Percentiles rank a stretch among this genome's conserved stretches.
phyloP scores from a whole-genome alignment of 2,329 filamentous ascomycete genomes.

The Ascochyta rabiei region DNA sequence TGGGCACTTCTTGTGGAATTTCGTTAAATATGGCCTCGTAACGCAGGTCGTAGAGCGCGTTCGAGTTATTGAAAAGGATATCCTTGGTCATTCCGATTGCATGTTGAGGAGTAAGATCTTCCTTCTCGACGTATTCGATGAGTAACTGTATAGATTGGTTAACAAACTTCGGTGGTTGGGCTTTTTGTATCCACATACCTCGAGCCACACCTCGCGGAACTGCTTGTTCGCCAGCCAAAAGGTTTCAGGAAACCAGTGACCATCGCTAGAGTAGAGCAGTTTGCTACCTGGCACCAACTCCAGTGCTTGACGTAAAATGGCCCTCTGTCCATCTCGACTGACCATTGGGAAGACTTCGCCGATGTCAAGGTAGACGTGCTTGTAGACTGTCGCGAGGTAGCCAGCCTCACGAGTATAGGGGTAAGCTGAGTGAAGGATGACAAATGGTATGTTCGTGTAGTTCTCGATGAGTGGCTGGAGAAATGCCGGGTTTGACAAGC shows the following conservation, averaged over 20 bases:
- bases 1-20: conserved; percentile 17
- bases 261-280: conserved; percentile 80
- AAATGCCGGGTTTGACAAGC: conserved; percentile 74
- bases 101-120: conserved; percentile 65
- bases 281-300: conserved; percentile 78
- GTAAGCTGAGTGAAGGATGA: conserved; percentile 81
- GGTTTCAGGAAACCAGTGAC: conserved; percentile 79
- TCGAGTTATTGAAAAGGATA: conserved; percentile 78
- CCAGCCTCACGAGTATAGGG: conserved; percentile 80
- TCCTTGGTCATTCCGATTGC: conserved; percentile 69
- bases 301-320: conserved; percentile 71
- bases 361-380: conserved; percentile 82
- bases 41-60: conserved; percentile 71
- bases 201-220: conserved; percentile 72
- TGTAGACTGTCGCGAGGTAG: conserved; percentile 77
- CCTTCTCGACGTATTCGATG: conserved; percentile 68
- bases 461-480: conserved; percentile 74
- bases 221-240: conserved; percentile 75
- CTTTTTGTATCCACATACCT: conserved; percentile 52
- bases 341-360: conserved; percentile 82
- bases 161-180: neutral
- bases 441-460: conserved; percentile 73
- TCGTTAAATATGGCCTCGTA: conserved; percentile 48
- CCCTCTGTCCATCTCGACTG: conserved; percentile 76
- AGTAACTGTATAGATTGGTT: conserved; percentile 59